These are phyloP conservation scores for Closterium sp. DNA, from an alignment of 139 green algal species.

Conservation along the genomic window DNA sequence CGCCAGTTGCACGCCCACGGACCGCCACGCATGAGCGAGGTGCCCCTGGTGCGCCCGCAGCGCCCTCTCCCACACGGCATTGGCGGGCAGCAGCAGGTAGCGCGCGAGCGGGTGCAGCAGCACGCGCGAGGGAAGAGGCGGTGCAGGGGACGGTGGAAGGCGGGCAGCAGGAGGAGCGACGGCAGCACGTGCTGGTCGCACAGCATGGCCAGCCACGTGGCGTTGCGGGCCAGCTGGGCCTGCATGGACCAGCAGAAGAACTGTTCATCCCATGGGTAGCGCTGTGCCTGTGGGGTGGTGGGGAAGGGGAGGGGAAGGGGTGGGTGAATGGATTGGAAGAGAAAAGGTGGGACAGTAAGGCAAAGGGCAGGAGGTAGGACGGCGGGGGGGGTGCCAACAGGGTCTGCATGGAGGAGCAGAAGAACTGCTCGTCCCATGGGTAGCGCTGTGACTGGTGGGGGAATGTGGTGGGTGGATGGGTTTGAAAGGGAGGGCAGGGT, in stretches of 20 bases:
- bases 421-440: conserved; percentile 20
- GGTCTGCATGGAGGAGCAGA: conserved; percentile 19
- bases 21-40: neutral
- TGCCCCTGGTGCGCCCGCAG: neutral
- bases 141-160: neutral
- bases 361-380: neutral
- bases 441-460: neutral
- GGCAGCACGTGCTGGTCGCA: conserved; percentile 9
- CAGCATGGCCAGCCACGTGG: neutral
- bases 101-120: conserved; percentile 4
- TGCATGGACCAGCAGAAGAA: conserved; percentile 32
- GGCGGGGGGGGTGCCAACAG: no score
- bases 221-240: neutral
- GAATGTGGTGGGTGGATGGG: neutral
- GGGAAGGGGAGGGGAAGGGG: no score
- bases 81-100: conserved; percentile 17
- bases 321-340: no score
- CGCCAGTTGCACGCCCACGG: neutral
- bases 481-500: neutral
- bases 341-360: no score
- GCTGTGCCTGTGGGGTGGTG: neutral
- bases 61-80: conserved; percentile 14
- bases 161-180: conserved; percentile 6
- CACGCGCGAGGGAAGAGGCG: conserved; percentile 18
- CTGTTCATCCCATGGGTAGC: neutral